Evolutionary conservation across 345 rosid genomes (phyloP), one percentile per base, ranked within the genome.

Genomic region (Moringa oleifera): DNA sequence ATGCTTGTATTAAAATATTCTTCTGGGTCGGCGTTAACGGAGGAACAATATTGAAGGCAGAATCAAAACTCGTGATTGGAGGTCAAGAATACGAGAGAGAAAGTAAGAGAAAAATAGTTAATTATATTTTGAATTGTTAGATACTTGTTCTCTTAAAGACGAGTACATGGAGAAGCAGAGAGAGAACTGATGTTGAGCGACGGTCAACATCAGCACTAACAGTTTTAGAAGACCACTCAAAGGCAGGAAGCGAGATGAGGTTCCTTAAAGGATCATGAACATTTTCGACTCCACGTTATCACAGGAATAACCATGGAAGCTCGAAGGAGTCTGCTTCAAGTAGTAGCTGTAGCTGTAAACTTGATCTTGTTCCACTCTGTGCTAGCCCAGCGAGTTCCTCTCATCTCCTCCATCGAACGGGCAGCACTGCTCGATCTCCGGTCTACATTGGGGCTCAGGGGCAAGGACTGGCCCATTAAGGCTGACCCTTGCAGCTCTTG

Each of bases 401-500:
- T n/a, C n/a, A n/a, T n/a, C n/a, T n/a, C n/a, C n/a, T n/a, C n/a
- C n/a, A n/a, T n/a, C n/a, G n/a, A n/a, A n/a, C n/a, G 81, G 24
- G 66, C 57, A 0, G 85, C 96, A 73, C 65, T 95, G 52, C 85
- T 95, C 36, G 70, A 62, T 58, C 96, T 95, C 68, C 83, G 99
- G 83, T 89, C 99, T 36, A 74, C 95, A 62, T 74, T 91, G 64
- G 99, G 99, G 70, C 76, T 95, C 59, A 83, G 85, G 75, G 73
- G 88, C 67, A 82, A 46, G 51, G 99, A 95, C 45, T 95, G 99
- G 99, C 99, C 99, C 18, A 81, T 69, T 16, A 95, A 91, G 74
- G 79, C 77, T 4, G 90, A 88, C 63, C 99, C 96, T 64, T 95
- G 99, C 71, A 41, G 50, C 20, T 37, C 4, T 10, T 95, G 99